A percentile compares a stretch with the other conserved stretches of the same genome.
Evolutionary conservation across 2,329 filamentous ascomycete species (phyloP).

Genomic region (Sporothrix mexicana): DNA sequence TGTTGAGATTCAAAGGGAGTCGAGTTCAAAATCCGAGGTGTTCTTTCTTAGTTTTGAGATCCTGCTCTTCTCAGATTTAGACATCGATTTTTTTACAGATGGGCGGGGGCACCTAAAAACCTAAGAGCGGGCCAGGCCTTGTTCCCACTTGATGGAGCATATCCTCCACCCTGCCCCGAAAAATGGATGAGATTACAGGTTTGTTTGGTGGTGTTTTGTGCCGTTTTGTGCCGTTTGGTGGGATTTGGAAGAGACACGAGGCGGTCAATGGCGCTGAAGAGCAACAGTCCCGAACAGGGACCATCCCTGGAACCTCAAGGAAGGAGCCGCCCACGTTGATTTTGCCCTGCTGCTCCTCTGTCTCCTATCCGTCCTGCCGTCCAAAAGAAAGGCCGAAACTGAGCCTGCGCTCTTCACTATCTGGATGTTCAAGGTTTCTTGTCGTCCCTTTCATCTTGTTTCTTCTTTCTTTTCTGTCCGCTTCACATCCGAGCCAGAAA

Average conservation of each 20-base stretch:
- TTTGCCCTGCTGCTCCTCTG: neutral
- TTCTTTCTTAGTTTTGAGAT: too few relatives aligned
- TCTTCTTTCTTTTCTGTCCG: neutral
- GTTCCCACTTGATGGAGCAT: neutral
- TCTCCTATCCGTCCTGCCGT: too few relatives aligned
- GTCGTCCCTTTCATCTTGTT: too few relatives aligned
- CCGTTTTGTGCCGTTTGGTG: too few relatives aligned
- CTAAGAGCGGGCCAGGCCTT: constrained; percentile 5
- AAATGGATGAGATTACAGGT: constrained; percentile 9
- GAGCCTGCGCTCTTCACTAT: neutral
- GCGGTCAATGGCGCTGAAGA: neutral
- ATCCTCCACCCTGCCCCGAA: neutral
- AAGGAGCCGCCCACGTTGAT: neutral
- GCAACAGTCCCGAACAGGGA: neutral
- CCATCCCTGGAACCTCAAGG: neutral
- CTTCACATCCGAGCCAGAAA: constrained; percentile 13
- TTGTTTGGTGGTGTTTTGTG: neutral
- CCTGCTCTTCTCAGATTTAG: too few relatives aligned
- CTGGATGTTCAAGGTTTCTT: neutral
- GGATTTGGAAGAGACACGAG: too few relatives aligned
- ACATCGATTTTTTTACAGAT: neutral
- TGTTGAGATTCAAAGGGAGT: too few relatives aligned
- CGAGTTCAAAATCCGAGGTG: too few relatives aligned
- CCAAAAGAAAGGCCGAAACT: neutral
- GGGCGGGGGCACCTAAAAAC: neutral